Conservation (phyloP, 306 rosid genomes). For the Gastrolobium villosum region DNA sequence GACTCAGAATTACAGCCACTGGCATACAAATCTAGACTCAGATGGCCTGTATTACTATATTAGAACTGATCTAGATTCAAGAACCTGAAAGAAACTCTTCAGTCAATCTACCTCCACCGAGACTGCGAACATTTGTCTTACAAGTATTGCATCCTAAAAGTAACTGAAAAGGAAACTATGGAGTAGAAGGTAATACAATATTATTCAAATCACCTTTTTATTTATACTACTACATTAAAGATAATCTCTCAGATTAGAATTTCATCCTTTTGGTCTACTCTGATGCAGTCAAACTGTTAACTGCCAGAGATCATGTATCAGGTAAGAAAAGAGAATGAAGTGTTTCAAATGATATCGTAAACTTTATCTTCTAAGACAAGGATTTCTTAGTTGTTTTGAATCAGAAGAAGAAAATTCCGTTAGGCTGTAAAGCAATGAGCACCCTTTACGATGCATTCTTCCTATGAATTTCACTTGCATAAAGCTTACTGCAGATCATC, state of each 20-base stretch:
- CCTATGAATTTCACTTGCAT: background rate
- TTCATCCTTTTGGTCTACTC: conserved; percentile 8
- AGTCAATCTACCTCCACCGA: background rate
- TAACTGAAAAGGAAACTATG: conserved; percentile 29
- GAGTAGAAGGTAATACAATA: conserved; percentile 7
- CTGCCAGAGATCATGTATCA: background rate
- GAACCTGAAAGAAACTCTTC: conserved; percentile 19
- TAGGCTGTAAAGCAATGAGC: background rate
- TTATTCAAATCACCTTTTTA: conserved; percentile 10
- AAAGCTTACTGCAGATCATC: conserved; percentile 13
- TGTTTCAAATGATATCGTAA: conserved; percentile 4
- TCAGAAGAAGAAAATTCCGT: background rate
- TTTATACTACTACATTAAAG: background rate
- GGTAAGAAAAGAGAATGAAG: conserved; percentile 27
- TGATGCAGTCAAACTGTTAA: conserved; percentile 32
- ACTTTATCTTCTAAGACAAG: conserved; percentile 6
- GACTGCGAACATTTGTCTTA: conserved; percentile 32
- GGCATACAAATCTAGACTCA: background rate
- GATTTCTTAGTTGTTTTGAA: conserved; percentile 10
- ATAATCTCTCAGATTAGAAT: conserved; percentile 1
- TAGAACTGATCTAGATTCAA: conserved; percentile 14
- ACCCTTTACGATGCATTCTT: conserved; percentile 13
- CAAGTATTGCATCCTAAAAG: conserved; percentile 13
- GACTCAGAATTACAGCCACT: conserved; percentile 30
- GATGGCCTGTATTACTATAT: background rate